Percentiles rank a stretch among this genome's conserved stretches.
phyloP scores from a whole-genome alignment of 331 rosid species.

The Malus hybrid region DNA sequence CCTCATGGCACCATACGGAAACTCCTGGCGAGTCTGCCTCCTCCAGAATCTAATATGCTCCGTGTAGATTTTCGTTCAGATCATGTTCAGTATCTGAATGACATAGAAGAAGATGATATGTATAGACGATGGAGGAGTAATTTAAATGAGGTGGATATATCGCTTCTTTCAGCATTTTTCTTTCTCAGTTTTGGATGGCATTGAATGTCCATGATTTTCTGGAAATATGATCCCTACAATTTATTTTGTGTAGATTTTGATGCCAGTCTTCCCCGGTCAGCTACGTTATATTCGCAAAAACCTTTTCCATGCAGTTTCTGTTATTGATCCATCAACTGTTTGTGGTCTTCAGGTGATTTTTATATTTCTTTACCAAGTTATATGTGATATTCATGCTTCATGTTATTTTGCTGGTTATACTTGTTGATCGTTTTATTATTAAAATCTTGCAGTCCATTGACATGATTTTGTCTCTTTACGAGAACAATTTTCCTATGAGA shows the following conservation, averaged over 20 bases:
- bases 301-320: slow-evolving; percentile 81
- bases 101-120: slow-evolving; percentile 91
- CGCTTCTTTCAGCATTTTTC: neutral
- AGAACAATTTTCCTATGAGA: slow-evolving; percentile 79
- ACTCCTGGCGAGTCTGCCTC: slow-evolving; percentile 74
- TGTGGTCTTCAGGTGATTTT: slow-evolving; percentile 80
- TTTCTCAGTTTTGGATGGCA: neutral
- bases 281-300: slow-evolving; percentile 89
- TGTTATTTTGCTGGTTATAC: slow-evolving; percentile 21
- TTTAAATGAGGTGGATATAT: slow-evolving; percentile 60
- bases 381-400: slow-evolving; percentile 7
- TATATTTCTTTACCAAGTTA: slow-evolving; percentile 15
- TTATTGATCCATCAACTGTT: slow-evolving; percentile 76
- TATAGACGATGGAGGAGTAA: slow-evolving; percentile 82
- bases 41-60: slow-evolving; percentile 64
- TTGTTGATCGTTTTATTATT: slow-evolving; percentile 10
- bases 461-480: slow-evolving; percentile 60
- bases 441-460: slow-evolving; percentile 76
- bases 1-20: slow-evolving; percentile 57
- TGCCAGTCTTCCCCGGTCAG: slow-evolving; percentile 98
- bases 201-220: neutral
- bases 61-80: slow-evolving; percentile 90
- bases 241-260: slow-evolving; percentile 60
- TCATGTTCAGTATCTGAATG: slow-evolving; percentile 83
- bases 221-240: neutral